phyloP scores from a whole-genome alignment of 1,284 basidiomycete species.

The Ustilago crameri region DNA sequence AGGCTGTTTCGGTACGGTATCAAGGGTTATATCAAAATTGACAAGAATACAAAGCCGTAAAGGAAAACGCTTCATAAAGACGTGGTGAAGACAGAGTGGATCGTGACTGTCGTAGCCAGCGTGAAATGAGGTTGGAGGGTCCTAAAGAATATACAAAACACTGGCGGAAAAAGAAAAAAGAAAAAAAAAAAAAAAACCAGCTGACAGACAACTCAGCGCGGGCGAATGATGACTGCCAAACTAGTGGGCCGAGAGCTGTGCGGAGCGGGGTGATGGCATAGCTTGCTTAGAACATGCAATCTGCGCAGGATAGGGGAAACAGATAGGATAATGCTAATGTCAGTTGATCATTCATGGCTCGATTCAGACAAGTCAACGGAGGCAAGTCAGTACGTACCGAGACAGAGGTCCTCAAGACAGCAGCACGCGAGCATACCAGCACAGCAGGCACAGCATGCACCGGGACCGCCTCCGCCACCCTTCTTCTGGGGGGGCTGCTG shows the following conservation, averaged over 20 bases:
- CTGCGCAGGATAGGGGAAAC: conserved; percentile 7
- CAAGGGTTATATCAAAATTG: not conserved
- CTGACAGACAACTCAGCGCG: not conserved
- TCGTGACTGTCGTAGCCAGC: not conserved
- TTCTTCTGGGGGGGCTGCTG: conserved; percentile 48
- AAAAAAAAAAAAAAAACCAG: not conserved
- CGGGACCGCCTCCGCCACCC: conserved; percentile 26
- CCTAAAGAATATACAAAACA: not conserved
- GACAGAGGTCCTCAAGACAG: conserved; percentile 57
- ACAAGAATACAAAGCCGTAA: conserved; percentile 2
- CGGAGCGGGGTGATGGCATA: not conserved
- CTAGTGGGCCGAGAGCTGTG: not conserved
- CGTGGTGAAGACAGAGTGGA: not conserved
- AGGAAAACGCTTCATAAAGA: not conserved
- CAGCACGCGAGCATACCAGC: conserved; percentile 57
- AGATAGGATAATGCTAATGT: not conserved
- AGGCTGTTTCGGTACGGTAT: not conserved
- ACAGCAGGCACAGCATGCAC: conserved; percentile 52
- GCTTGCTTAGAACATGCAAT: conserved; percentile 42
- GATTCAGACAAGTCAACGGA: not conserved
- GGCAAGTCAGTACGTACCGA: conserved; percentile 20
- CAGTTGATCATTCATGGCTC: too few species aligned
- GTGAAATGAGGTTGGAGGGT: not conserved
- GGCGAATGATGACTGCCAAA: too few species aligned
- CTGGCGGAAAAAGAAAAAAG: not conserved